A percentile compares a stretch with the other conserved stretches of the same genome.
phyloP scores from a whole-genome alignment of 345 rosid genomes.

The Bruguiera gymnorhiza region DNA sequence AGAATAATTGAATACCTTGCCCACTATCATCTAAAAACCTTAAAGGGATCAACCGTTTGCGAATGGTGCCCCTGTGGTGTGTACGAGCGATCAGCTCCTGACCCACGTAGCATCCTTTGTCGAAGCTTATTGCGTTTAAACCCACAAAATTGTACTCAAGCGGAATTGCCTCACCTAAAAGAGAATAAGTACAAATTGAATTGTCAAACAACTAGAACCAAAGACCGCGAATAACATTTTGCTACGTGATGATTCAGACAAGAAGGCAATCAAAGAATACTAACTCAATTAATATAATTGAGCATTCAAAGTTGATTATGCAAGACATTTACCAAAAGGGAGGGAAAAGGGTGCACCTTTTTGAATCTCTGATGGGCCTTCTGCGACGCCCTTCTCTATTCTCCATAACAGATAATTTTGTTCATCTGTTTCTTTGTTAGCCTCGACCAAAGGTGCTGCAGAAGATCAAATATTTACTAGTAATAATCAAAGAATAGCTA shows the following conservation, averaged over 20 bases:
- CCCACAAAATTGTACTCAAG: slow-evolving; percentile 83
- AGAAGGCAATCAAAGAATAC: not conserved
- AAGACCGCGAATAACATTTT: not conserved
- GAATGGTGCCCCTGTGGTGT: slow-evolving; percentile 79
- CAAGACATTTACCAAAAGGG: not conserved
- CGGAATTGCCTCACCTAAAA: slow-evolving; percentile 83
- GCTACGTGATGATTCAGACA: not conserved
- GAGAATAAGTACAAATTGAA: slow-evolving; percentile 3
- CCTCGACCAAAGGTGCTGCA: slow-evolving; percentile 84
- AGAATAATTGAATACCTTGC: slow-evolving; percentile 38
- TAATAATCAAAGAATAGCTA: slow-evolving; percentile 1
- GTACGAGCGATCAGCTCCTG: slow-evolving; percentile 96
- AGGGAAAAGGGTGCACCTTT: slow-evolving; percentile 48
- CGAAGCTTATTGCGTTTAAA: slow-evolving; percentile 88
- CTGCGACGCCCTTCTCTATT: slow-evolving; percentile 79
- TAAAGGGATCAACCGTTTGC: slow-evolving; percentile 77
- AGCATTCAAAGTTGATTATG: not conserved
- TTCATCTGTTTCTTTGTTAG: slow-evolving; percentile 75
- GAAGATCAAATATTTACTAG: not conserved
- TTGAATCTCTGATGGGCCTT: slow-evolving; percentile 83
- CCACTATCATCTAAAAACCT: slow-evolving; percentile 51
- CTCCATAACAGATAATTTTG: slow-evolving; percentile 66
- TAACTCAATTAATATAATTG: not conserved
- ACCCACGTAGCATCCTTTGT: slow-evolving; percentile 93
- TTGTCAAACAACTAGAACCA: not conserved